A percentile compares a stretch with the other conserved stretches of the same genome.
Evolutionary conservation across 495 filamentous ascomycete species (phyloP).

Genomic region (Talaromyces stipitatus): DNA sequence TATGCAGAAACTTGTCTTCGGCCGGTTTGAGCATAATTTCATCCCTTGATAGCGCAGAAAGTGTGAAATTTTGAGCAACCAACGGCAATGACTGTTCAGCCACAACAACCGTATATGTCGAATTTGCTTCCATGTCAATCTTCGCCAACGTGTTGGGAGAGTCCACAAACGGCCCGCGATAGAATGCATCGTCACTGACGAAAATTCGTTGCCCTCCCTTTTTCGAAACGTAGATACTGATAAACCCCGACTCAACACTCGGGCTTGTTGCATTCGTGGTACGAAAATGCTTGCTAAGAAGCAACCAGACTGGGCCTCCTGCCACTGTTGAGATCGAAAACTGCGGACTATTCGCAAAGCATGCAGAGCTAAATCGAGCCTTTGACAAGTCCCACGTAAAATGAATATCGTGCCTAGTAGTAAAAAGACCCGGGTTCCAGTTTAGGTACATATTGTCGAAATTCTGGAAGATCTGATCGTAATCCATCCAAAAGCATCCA

Average conservation of each 20-base stretch:
- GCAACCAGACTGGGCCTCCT: constrained; percentile 66
- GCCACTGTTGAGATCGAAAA: constrained; percentile 55
- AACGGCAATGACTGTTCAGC: constrained; percentile 69
- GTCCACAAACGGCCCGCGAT: constrained; percentile 79
- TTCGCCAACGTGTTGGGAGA: constrained; percentile 85
- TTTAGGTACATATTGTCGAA: constrained; percentile 96
- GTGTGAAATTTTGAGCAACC: constrained; percentile 66
- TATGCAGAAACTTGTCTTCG: constrained; percentile 46
- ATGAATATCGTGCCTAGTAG: constrained; percentile 74
- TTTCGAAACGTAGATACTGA: constrained; percentile 75
- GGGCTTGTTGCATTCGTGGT: constrained; percentile 18
- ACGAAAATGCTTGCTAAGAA: constrained; percentile 77
- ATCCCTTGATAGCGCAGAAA: constrained; percentile 66
- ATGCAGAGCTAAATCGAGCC: constrained; percentile 46
- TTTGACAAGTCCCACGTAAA: constrained; percentile 74
- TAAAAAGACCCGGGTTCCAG: constrained; percentile 89
- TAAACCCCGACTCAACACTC: constrained; percentile 58
- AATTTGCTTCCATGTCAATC: constrained; percentile 51
- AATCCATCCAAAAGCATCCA: constrained; percentile 87
- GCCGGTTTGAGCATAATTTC: constrained; percentile 54
- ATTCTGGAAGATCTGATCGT: constrained; percentile 75
- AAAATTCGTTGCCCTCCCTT: constrained; percentile 67
- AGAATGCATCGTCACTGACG: constrained; percentile 55
- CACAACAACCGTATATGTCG: constrained; percentile 69
- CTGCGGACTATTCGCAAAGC: constrained; percentile 76